A percentile compares a stretch with the other conserved stretches of the same genome.
Conservation (phyloP, 768 basidiomycete genomes). For the Mycena haematopus region DNA sequence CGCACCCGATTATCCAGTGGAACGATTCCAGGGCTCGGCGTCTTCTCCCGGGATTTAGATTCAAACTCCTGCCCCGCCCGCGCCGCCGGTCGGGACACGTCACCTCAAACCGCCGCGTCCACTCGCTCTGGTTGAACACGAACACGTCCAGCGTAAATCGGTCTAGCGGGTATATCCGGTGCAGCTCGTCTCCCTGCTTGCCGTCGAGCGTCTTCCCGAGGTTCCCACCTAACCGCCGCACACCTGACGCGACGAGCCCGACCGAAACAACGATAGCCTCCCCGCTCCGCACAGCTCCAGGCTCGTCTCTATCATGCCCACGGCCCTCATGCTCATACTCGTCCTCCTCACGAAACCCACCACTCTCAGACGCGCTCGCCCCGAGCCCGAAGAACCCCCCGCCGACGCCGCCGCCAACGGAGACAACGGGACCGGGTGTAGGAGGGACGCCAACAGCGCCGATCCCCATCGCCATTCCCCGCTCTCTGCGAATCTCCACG, state of each 20-base stretch:
- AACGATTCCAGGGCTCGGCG: constrained; percentile 66
- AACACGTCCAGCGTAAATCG: constrained; percentile 86
- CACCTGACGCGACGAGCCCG: constrained; percentile 48
- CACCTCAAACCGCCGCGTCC: constrained; percentile 81
- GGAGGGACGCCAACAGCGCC: constrained; percentile 50
- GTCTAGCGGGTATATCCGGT: constrained; percentile 69
- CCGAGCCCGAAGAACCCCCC: constrained; percentile 29
- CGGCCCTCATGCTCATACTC: constrained; percentile 24
- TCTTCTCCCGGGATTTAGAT: constrained; percentile 42
- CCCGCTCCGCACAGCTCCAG: constrained; percentile 38
- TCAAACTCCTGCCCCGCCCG: constrained; percentile 42
- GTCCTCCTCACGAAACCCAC: constrained; percentile 39
- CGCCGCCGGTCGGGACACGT: constrained; percentile 65
- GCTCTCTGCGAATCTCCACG: constrained; percentile 72
- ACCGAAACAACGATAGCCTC: constrained; percentile 77
- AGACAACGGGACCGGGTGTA: constrained; percentile 63
- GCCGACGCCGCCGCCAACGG: constrained; percentile 46
- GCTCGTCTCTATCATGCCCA: background rate
- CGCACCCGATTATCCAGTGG: constrained; percentile 81
- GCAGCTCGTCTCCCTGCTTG: constrained; percentile 42
- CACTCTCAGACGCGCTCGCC: constrained; percentile 23
- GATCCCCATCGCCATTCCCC: constrained; percentile 47
- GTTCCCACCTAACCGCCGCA: constrained; percentile 28
- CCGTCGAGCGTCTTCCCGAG: constrained; percentile 30
- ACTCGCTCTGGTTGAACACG: constrained; percentile 81